Evolutionary conservation across 768 basidiomycete genomes (phyloP).

Genomic region (Phylloporus sp.): DNA sequence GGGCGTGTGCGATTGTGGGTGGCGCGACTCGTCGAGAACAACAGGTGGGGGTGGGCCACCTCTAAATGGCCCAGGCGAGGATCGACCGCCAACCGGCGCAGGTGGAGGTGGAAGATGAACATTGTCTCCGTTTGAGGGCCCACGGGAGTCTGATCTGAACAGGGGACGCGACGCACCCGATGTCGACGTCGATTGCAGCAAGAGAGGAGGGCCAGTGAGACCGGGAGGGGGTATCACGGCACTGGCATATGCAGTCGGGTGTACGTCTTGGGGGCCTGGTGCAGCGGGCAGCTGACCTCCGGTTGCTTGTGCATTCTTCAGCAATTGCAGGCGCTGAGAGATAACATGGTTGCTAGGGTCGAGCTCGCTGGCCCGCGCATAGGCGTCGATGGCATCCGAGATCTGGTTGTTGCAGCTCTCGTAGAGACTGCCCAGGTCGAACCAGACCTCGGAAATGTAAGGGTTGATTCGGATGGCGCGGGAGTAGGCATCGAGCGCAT

Average conservation of each 20-base stretch:
- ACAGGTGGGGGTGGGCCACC: conserved; percentile 83
- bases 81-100: conserved; percentile 42
- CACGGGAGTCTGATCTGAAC: conserved; percentile 67
- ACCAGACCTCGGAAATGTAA: conserved; percentile 80
- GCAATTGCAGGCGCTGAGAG: conserved; percentile 69
- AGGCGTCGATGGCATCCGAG: conserved; percentile 97
- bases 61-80: conserved; percentile 71
- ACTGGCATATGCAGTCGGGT: conserved; percentile 90
- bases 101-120: conserved; percentile 60
- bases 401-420: conserved; percentile 99
- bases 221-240: conserved; percentile 69
- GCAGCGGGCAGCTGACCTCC: conserved; percentile 78
- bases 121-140: conserved; percentile 39
- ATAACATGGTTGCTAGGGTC: conserved; percentile 85
- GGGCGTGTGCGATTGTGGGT: conserved; percentile 60
- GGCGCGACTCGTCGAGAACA: conserved; percentile 71
- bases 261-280: conserved; percentile 92
- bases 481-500: conserved; percentile 97
- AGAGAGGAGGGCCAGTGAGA: conserved; percentile 61
- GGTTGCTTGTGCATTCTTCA: conserved; percentile 75
- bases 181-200: conserved; percentile 46
- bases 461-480: conserved; percentile 98
- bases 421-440: conserved; percentile 94
- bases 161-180: conserved; percentile 35
- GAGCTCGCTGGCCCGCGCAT: conserved; percentile 90